Evolutionary conservation across 306 rosid species (phyloP), one percentile per base, ranked within the genome.

Genomic region (Cicer pinnatifidum): DNA sequence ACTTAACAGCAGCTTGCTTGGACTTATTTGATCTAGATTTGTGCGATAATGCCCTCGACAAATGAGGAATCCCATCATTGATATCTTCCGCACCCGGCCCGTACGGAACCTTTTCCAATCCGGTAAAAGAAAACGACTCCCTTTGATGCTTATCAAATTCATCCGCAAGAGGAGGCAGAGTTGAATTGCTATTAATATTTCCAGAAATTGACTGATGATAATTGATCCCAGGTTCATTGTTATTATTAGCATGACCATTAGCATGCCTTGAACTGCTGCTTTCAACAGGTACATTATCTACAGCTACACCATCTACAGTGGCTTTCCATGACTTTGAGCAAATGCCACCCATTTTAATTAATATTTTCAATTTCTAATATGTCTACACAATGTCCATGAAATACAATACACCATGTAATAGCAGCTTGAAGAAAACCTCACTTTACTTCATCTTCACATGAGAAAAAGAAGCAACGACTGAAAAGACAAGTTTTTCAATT

Each of bases 61-160:
- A 80, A 51, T 72, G 80, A 73, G 99, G 99, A 85, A 95, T 95
- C 73, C 99, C 99, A 53, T 91, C 99, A 69, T 84, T 86, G 75
- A 89, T 72, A 81, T 89, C 96, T 59, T 92, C 93, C 2, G 58
- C 75, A 38, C 76, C 65, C 12, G 78, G 66, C 52, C 89, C 97
- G 79, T 81, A 67, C 6, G 89, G 80, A 69, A 64, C 85, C 72
- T 75, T 57, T 52, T 85, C 88, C 65, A 52, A 67, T 77, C 87
- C 93, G 0, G 87, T 87, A 61, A 80, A 72, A 1, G 92, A 80
- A 89, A 83, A 87, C 0, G 92, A 92, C 39, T 85, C 99, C 4
- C 82, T 76, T 62, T 87, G 83, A 62, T 84, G 85, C 82, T 84
- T 86, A 62, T 91, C 85, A 73, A 78, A 50, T 8, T 79, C 80